phyloP scores from a whole-genome alignment of 768 basidiomycete species.

The Gymnopilus junonius region DNA sequence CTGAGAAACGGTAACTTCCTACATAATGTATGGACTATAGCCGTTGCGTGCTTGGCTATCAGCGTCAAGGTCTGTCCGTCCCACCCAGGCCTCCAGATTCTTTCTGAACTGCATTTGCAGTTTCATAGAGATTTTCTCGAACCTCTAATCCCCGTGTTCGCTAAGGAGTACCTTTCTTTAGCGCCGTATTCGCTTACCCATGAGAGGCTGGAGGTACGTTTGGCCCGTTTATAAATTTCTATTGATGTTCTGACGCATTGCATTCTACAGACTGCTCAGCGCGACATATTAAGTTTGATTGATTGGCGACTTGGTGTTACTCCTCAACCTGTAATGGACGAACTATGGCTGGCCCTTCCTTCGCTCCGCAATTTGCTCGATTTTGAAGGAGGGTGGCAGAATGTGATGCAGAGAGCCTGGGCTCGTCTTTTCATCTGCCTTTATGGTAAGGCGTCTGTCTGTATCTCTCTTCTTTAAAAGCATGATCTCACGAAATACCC shows the following conservation, averaged over 20 bases:
- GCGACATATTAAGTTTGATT: conserved; percentile 54
- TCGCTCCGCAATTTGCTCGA: conserved; percentile 48
- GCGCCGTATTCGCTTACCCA: conserved; percentile 50
- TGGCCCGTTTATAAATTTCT: not conserved
- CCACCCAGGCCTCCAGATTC: not conserved
- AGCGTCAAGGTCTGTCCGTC: conserved; percentile 56
- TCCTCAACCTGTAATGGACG: conserved; percentile 60
- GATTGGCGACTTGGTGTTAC: conserved; percentile 53
- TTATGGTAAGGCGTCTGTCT: conserved; percentile 31
- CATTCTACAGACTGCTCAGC: conserved; percentile 51
- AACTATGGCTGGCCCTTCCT: conserved; percentile 61
- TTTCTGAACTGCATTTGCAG: conserved; percentile 32
- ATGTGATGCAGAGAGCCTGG: conserved; percentile 54
- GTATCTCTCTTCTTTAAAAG: not conserved
- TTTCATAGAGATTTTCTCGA: conserved; percentile 66
- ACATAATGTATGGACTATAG: conserved; percentile 57
- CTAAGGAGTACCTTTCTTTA: conserved; percentile 52
- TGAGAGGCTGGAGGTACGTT: conserved; percentile 57
- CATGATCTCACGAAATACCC: not conserved
- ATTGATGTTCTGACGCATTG: conserved; percentile 1
- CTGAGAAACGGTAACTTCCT: conserved; percentile 4
- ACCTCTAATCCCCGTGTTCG: conserved; percentile 57
- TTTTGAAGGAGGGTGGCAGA: conserved; percentile 49
- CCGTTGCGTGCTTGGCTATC: conserved; percentile 60
- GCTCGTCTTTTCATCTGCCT: conserved; percentile 47